Conservation (phyloP, 2,329 filamentous ascomycete genomes). For the Fusarium ramigenum region DNA sequence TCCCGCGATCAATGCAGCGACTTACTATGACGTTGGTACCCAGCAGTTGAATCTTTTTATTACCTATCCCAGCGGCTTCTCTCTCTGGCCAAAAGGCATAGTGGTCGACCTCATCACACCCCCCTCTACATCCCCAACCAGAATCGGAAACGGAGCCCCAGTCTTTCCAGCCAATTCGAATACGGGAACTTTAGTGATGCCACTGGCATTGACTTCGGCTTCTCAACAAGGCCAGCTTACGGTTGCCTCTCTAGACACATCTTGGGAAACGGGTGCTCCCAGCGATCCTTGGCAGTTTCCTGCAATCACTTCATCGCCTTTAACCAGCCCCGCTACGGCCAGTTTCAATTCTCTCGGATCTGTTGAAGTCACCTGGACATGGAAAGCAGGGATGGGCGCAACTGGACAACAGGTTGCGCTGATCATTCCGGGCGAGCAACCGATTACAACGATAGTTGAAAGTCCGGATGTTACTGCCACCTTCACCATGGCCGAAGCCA, state of each 20-base stretch:
- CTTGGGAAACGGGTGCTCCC: not conserved
- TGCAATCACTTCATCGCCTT: not conserved
- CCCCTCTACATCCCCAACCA: not conserved
- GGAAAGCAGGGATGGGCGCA: accelerated
- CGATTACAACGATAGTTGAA: not conserved
- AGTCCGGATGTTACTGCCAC: not conserved
- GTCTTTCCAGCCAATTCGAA: not conserved
- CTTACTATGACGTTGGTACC: not conserved
- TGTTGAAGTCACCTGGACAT: not conserved
- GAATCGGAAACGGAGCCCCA: not conserved
- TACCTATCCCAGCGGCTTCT: not conserved
- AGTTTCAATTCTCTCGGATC: not conserved
- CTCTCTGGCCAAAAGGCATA: not conserved
- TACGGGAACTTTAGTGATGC: not conserved
- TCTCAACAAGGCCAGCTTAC: not conserved
- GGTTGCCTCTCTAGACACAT: not conserved
- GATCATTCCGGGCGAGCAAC: not conserved
- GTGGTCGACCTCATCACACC: not conserved
- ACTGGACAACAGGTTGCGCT: not conserved
- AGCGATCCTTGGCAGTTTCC: not conserved
- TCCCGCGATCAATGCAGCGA: not conserved
- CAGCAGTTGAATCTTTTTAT: not conserved
- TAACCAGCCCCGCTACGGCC: not conserved
- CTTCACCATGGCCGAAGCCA: not conserved
- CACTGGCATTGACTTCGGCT: not conserved